These are phyloP conservation scores for Bipolaris sorokiniana DNA, from an alignment of 2,329 filamentous ascomycete genomes.

Conservation along the genomic window DNA sequence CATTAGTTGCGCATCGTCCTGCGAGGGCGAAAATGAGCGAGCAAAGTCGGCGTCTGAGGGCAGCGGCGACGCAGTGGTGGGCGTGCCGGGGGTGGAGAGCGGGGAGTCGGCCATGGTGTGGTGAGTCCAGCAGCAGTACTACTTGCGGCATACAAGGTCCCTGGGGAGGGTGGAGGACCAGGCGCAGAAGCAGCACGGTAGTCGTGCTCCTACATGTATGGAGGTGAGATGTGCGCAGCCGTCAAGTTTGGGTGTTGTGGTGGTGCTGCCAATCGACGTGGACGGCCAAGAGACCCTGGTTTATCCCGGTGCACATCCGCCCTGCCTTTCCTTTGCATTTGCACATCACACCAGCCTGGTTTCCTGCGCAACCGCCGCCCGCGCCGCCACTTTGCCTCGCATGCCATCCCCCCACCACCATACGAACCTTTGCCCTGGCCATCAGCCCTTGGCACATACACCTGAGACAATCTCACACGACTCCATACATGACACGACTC, in stretches of 20 bases:
- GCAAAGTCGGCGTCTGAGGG: conserved; percentile 33
- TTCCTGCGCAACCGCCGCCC: conserved; percentile 23
- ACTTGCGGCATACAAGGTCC: conserved; percentile 36
- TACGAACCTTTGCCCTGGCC: background rate
- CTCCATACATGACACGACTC: background rate
- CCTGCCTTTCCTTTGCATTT: conserved; percentile 5
- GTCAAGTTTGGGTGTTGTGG: conserved; percentile 16
- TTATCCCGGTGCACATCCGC: conserved; percentile 19
- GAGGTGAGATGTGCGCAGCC: conserved; percentile 29
- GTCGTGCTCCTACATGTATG: conserved; percentile 29
- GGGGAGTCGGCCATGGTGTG: conserved; percentile 45
- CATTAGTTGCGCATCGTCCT: conserved; percentile 30
- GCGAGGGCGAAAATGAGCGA: conserved; percentile 26
- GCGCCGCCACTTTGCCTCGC: conserved; percentile 16
- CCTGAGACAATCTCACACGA: background rate
- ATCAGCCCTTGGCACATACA: background rate
- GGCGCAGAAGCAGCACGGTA: conserved; percentile 29
- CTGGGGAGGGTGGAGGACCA: conserved; percentile 25
- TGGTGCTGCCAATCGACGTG: conserved; percentile 19
- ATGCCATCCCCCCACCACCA: no score
- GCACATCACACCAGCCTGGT: conserved; percentile 10
- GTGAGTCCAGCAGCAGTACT: conserved; percentile 31
- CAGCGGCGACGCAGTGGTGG: conserved; percentile 38
- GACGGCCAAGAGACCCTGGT: conserved; percentile 22
- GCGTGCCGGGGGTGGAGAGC: conserved; percentile 35